Evolutionary conservation across 75 land plant genomes (phyloP), one percentile per base, ranked within the genome.

Genomic region (Pinus taeda): DNA sequence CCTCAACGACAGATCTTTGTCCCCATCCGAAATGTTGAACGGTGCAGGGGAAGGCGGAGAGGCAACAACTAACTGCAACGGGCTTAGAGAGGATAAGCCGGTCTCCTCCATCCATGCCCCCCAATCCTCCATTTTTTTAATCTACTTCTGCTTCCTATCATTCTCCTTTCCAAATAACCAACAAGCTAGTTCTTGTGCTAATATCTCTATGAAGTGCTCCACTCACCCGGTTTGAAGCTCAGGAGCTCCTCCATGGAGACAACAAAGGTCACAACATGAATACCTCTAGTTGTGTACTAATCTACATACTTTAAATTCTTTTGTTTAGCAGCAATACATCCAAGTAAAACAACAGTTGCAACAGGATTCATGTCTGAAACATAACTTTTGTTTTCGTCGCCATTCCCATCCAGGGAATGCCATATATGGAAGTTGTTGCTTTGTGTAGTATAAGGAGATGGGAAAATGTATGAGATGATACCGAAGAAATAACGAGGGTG

Each of bases 311-410:
- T 88, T 77, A 96, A 62, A 83, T 96, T 97, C 78, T 89, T 94
- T 79, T 96, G 99, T 76, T 90, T 85, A 45, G 99, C 88, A 15
- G 97, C 99, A 73, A 96, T 69, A 97, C 99, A 94, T 33, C 99
- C 99, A 15, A 96, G 85, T 80, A 96, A 81, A 66, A 96, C 92
- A 49, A 96, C 97, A 15, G 81, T 74, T 21, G 83, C 57, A 3
- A 85, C 92, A 2, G 96, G 90, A 69, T 84, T 82, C 22, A 79
- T 79, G 66, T 84, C 83, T 12, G 45, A 84, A 15, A 81, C 45
- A 3, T 75, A 83, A 57, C 84, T 57, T 29, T 66, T 67, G 3
- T 64, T 30, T 15, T 69, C 64, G 53, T 55, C n/a, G 61, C 22
- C 56, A 69, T 57, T 69, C 8, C 78, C 74, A 17, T 87, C 77